Percentiles rank a stretch among this genome's conserved stretches.
Evolutionary conservation across 208 protist genomes (phyloP).

Genomic region (Trypanosoma platydactyli): DNA sequence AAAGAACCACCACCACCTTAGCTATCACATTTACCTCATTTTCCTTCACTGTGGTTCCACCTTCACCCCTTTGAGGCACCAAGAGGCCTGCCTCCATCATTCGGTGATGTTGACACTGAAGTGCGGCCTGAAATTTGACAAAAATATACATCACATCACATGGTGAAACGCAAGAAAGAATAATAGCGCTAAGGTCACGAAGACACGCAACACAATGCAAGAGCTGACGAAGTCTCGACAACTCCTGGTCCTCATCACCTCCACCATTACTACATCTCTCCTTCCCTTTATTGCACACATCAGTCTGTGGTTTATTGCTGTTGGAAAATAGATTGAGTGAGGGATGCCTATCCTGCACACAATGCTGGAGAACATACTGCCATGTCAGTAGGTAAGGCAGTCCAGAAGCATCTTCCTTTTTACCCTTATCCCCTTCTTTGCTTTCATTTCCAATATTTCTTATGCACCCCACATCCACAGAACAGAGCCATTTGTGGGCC

Average conservation of each 20-base stretch:
- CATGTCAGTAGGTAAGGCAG: neutral
- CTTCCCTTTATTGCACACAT: too few species aligned
- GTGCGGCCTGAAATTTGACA: constrained; percentile 29
- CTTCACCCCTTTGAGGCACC: neutral
- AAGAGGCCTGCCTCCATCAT: neutral
- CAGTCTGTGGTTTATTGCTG: neutral
- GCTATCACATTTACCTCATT: constrained; percentile 28
- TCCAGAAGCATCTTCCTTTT: neutral
- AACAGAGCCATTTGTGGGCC: constrained; percentile 51
- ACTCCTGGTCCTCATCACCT: neutral
- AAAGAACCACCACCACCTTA: constrained; percentile 41
- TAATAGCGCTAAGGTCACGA: constrained; percentile 51
- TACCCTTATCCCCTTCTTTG: neutral
- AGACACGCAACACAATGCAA: constrained; percentile 37
- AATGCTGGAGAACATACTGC: constrained; percentile 4
- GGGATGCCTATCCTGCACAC: neutral
- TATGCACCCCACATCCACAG: constrained; percentile 42
- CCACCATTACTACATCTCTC: neutral
- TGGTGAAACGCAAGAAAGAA: constrained; percentile 44
- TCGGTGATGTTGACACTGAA: constrained; percentile 30
- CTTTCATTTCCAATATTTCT: neutral
- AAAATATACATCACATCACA: constrained; percentile 58
- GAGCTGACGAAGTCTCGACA: constrained; percentile 8
- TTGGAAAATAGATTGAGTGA: neutral
- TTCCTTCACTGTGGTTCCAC: neutral